These are phyloP conservation scores for Cynanchum wilfordii DNA, from an alignment of 257 asterid species.

Conservation along the genomic window DNA sequence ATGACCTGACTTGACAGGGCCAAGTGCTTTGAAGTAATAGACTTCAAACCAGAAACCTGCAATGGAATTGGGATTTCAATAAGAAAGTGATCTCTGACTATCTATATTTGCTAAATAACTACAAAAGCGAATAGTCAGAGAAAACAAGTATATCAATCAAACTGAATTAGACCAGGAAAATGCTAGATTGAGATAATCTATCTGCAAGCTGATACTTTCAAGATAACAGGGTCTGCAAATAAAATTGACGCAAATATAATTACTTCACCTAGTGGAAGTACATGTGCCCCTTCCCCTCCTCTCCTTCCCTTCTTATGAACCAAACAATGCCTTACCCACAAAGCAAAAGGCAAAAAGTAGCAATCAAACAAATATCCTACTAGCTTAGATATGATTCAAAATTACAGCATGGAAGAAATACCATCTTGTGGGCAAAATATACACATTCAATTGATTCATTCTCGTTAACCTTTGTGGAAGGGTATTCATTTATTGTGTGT, in stretches of 20 bases:
- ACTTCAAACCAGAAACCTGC: slow-evolving; percentile 98
- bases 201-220: neutral
- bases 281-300: no score
- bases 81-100: neutral
- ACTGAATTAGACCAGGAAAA: neutral
- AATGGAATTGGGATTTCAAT: slow-evolving; percentile 10
- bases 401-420: neutral
- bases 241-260: no score
- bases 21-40: slow-evolving; percentile 95
- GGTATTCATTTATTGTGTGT: neutral
- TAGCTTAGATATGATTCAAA: neutral
- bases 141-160: neutral
- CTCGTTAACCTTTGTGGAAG: neutral
- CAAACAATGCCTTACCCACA: neutral
- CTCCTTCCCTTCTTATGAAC: no score
- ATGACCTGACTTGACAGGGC: slow-evolving; percentile 99
- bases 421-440: neutral
- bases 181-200: neutral
- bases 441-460: neutral
- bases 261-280: no score
- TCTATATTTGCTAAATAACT: neutral
- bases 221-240: neutral
- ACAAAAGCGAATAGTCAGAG: neutral
- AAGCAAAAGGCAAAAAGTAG: neutral
- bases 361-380: neutral